Evolutionary conservation across 2,329 filamentous ascomycete genomes (phyloP), one percentile per base, ranked within the genome.

Genomic region (Hypomyces rosellus): DNA sequence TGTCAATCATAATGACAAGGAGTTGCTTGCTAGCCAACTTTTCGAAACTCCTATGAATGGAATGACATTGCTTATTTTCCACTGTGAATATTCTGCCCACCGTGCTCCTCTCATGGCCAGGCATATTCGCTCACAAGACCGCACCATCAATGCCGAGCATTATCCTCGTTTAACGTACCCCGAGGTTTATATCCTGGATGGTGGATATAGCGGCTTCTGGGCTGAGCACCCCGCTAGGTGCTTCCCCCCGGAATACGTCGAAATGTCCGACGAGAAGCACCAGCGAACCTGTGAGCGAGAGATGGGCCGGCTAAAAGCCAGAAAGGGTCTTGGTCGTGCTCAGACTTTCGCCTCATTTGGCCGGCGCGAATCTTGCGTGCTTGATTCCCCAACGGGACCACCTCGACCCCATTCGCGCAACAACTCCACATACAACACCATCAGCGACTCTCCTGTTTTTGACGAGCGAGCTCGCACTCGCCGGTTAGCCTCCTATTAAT

Each of bases 1-100:
- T 40, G 77, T 96, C 71, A 99, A 99, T 74, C 93, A 90, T 75
- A 97, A 96, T 70, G 89, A 96, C 73, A 96, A 96, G 71, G 92
- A 99, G 62, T 73, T 87, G 54, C 77, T 99, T 52, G 83, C 89
- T 8, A 76, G 76, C 49, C 83, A 91, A 58, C 80, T 99, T 45
- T 96, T 99, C 67, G 72, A 82, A 50, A 77, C 74, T 18, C 76
- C 78, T 15, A 81, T 85, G 61, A 72, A 80, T 43, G 80, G 85
- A 45, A 86, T 83, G 58, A 93, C 90, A 0, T 76, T 96, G 11
- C 71, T 99, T 55, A 84, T 99, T 58, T 89, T 99, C 61, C 93
- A 99, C 73, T 99, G 93, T 80, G 93, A 99, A 72, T 99, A 97
- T 71, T 97, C 93, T 34, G 92, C 89, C 37, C 92, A 97, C 67